A percentile compares a stretch with the other conserved stretches of the same genome.
Conservation (phyloP, 2,329 filamentous ascomycete genomes). For the Dactylellina drechsleri region DNA sequence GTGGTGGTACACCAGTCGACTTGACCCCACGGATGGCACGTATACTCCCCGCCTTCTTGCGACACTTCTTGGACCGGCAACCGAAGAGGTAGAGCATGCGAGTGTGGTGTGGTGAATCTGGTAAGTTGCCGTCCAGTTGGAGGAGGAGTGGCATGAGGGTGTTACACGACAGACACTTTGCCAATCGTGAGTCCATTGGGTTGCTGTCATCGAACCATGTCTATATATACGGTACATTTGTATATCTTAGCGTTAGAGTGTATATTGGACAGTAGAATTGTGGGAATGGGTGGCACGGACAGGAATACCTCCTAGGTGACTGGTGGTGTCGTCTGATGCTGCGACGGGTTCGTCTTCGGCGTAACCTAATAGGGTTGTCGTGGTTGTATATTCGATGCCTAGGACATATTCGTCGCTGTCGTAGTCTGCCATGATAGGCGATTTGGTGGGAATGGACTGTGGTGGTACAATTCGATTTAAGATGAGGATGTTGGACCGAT, state of each 20-base stretch:
- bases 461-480: background rate
- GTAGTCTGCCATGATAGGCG: constrained; percentile 48
- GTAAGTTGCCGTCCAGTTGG: constrained; percentile 90
- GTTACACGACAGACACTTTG: constrained; percentile 88
- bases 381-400: constrained; percentile 52
- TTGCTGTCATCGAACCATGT: constrained; percentile 78
- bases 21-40: constrained; percentile 66
- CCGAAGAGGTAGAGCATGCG: constrained; percentile 86
- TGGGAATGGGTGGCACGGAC: constrained; percentile 68
- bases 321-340: constrained; percentile 79
- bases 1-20: constrained; percentile 59
- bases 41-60: constrained; percentile 83
- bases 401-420: constrained; percentile 47
- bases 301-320: constrained; percentile 85
- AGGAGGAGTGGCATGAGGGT: constrained; percentile 83
- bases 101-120: constrained; percentile 83
- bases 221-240: constrained; percentile 63
- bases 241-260: too few species aligned
- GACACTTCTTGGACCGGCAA: constrained; percentile 80
- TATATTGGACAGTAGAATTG: background rate
- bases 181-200: constrained; percentile 78
- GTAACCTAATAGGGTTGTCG: constrained; percentile 84
- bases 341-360: constrained; percentile 70
- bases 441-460: background rate
- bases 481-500: background rate